These are phyloP conservation scores for Paramecium pentaurelia DNA, from an alignment of 73 alveolate genomes.

Conservation along the genomic window DNA sequence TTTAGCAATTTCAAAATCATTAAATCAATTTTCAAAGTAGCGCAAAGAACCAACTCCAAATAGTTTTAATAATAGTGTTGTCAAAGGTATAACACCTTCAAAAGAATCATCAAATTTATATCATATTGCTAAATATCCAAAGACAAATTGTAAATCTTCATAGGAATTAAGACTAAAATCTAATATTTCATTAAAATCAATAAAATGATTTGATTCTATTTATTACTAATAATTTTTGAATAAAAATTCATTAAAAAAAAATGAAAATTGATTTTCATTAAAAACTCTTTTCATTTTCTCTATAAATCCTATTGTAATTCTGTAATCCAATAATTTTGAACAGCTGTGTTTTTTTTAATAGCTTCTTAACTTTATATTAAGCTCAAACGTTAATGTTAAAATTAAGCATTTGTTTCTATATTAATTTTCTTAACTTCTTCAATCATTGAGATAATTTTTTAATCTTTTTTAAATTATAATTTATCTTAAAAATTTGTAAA, in stretches of 20 bases:
- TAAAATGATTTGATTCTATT: not conserved
- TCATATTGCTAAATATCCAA: not conserved
- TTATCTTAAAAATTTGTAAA: not conserved
- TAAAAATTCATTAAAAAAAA: not conserved
- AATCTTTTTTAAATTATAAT: not conserved
- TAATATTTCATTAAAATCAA: not conserved
- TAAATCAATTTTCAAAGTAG: slow-evolving; percentile 6
- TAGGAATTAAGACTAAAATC: not conserved
- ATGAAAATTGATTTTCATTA: not conserved
- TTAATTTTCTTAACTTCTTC: not conserved
- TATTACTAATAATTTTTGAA: not conserved
- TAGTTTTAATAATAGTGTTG: slow-evolving; percentile 2
- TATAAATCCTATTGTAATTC: not conserved
- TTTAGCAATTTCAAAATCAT: slow-evolving; percentile 21
- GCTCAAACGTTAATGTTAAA: not conserved
- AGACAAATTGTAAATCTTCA: not conserved
- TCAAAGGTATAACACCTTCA: slow-evolving; percentile 35
- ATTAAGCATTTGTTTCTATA: not conserved
- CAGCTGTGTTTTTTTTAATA: not conserved
- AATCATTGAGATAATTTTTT: not conserved
- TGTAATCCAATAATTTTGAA: not conserved
- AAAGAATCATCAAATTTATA: not conserved
- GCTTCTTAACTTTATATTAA: not conserved
- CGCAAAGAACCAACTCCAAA: not conserved
- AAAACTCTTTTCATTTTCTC: not conserved